These are phyloP conservation scores for Talaromyces sp. DNA, from an alignment of 2,329 filamentous ascomycete species.

Conservation along the genomic window DNA sequence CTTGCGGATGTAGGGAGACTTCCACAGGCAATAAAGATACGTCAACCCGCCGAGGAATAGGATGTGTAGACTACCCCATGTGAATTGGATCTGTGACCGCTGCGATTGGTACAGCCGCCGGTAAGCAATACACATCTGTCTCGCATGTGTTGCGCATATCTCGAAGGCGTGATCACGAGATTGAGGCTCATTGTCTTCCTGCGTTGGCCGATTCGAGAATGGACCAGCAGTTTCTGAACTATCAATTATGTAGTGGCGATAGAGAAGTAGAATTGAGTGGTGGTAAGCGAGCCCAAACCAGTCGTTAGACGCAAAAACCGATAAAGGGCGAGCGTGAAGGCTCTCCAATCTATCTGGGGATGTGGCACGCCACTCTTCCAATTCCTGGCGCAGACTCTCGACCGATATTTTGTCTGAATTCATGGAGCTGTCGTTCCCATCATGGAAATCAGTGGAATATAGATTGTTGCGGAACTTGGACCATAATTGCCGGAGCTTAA, in stretches of 20 bases:
- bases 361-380: constrained; percentile 25
- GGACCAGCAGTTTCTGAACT: neutral
- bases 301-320: constrained; percentile 32
- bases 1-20: constrained; percentile 22
- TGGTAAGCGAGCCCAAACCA: constrained; percentile 42
- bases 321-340: constrained; percentile 23
- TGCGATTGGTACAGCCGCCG: constrained; percentile 32
- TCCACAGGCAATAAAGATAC: constrained; percentile 35
- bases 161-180: constrained; percentile 16
- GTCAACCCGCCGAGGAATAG: constrained; percentile 26
- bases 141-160: constrained; percentile 7
- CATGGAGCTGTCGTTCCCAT: constrained; percentile 19
- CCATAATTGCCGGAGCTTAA: constrained; percentile 26
- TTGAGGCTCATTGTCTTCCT: constrained; percentile 2
- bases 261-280: constrained; percentile 40
- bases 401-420: constrained; percentile 8
- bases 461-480: constrained; percentile 23
- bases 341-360: constrained; percentile 21
- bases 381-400: constrained; percentile 22
- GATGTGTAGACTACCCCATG: constrained; percentile 25
- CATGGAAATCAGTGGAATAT: constrained; percentile 19
- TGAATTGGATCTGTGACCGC: constrained; percentile 28
- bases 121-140: constrained; percentile 35
- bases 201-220: neutral
- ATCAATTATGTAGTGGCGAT: constrained; percentile 25